Base-by-base conservation (phyloP, 1,284 basidiomycete species). In the Ganoderma sinense region DNA sequence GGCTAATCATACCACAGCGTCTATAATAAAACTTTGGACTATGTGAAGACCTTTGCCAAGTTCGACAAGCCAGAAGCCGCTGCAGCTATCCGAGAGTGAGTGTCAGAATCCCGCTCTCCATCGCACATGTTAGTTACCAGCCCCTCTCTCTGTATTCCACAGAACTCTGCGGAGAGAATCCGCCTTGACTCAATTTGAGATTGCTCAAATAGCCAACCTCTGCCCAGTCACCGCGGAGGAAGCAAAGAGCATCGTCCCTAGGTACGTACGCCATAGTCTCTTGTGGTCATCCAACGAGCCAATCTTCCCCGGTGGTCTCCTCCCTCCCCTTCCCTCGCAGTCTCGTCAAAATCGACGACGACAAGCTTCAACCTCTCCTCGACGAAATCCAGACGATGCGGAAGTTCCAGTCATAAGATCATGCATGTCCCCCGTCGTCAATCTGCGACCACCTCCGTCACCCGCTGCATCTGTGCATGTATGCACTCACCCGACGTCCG, bases 1-100 rank as follows among this genome's bases (percentile, higher is more conserved):
- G 13, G 29, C 26, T 20, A 33, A 45, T 3, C 3, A 69, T 5
- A 60, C 10, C 62, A 8, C 74, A 96, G 95, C 51, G 95, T 97
- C 16, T 97, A 95, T 80, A 96, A 95, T 81, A 97, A 97, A 80
- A 97, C 96, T 0, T 84, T 94, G 61, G 95, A 97, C 74, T 97
- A 97, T 78, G 95, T 97, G 72, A 93, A 93, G 78, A 94, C 92
- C 11, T 97, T 97, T 79, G 89, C 94, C 5, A 94, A 96, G 80
- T 97, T 96, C 82, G 93, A 92, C 75, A 94, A 94, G 39, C 92
- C 92, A 11, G 95, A 96, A 77, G 92, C 94, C 31, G 93, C 94
- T 10, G 91, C 91, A 76, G 93, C 94, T 64, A 95, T 96, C 69
- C 92, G 96, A 88, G 92, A 95, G 96, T 96, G 77, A 73, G 92